Conservation (phyloP, 2,329 filamentous ascomycete species). For the Stagonosporopsis cucurbitacearum region DNA sequence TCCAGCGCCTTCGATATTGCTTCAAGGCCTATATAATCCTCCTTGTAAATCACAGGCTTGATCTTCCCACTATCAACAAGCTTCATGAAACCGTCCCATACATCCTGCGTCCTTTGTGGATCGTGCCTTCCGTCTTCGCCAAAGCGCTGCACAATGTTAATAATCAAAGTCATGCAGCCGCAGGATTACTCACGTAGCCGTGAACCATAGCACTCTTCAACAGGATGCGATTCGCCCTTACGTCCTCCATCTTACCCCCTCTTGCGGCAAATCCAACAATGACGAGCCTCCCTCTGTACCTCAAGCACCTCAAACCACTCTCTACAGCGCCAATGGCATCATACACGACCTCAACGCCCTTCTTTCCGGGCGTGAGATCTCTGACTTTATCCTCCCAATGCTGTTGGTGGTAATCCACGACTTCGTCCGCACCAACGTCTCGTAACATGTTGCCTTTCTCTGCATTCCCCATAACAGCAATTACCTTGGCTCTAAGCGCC, state of each 20-base stretch:
- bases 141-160: slow-evolving; percentile 53
- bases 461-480: slow-evolving; percentile 59
- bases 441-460: slow-evolving; percentile 54
- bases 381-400: slow-evolving; percentile 62
- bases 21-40: slow-evolving; percentile 58
- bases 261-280: slow-evolving; percentile 66
- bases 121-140: slow-evolving; percentile 62
- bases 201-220: slow-evolving; percentile 34
- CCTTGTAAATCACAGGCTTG: slow-evolving; percentile 59
- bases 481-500: slow-evolving; percentile 59
- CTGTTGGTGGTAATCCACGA: slow-evolving; percentile 51
- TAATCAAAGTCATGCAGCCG: background rate
- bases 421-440: slow-evolving; percentile 51
- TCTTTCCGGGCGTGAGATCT: slow-evolving; percentile 53
- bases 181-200: slow-evolving; percentile 29
- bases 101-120: slow-evolving; percentile 55
- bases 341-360: slow-evolving; percentile 64
- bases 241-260: slow-evolving; percentile 58
- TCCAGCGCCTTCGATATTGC: slow-evolving; percentile 58
- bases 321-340: slow-evolving; percentile 65
- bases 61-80: slow-evolving; percentile 58
- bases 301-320: slow-evolving; percentile 61
- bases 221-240: slow-evolving; percentile 32
- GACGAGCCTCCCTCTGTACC: slow-evolving; percentile 61
- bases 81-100: slow-evolving; percentile 60